These are phyloP conservation scores for Furcasterigmium sp. DNA, from an alignment of 2,329 filamentous ascomycete species.

Conservation along the genomic window DNA sequence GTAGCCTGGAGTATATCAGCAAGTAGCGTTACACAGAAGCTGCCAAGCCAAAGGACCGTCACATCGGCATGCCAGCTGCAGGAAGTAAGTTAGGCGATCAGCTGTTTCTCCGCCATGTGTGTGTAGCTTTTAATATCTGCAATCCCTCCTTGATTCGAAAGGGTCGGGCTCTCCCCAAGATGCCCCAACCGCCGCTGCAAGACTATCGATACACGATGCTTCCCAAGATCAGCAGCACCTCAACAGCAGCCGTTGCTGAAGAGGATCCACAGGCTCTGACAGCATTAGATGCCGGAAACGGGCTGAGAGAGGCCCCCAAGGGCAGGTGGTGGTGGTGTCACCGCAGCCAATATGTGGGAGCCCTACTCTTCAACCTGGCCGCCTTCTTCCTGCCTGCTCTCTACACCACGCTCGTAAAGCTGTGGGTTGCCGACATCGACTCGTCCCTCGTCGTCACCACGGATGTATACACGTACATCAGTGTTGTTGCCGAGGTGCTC, in stretches of 20 bases:
- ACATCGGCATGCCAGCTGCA: too few species aligned
- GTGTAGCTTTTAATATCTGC: too few species aligned
- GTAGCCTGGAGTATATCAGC: too few species aligned
- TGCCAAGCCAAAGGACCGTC: too few species aligned
- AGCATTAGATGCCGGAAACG: neutral
- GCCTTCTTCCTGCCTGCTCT: conserved; percentile 62
- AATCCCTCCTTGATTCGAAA: too few species aligned
- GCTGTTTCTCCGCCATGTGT: too few species aligned
- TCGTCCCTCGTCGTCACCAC: conserved; percentile 56
- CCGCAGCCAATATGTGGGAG: conserved; percentile 41
- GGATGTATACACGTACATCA: conserved; percentile 65
- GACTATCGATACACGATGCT: conserved; percentile 5
- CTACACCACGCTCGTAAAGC: conserved; percentile 61
- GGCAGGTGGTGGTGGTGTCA: neutral
- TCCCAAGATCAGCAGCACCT: conserved; percentile 4
- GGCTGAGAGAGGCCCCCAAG: neutral
- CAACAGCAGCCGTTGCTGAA: neutral
- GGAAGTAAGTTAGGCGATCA: too few species aligned
- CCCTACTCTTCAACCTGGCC: conserved; percentile 56
- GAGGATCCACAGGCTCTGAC: neutral
- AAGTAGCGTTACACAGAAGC: too few species aligned
- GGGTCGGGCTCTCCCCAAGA: too few species aligned
- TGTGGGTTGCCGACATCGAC: conserved; percentile 66
- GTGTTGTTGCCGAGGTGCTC: conserved; percentile 60
- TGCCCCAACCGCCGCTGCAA: too few species aligned